Percentiles rank a stretch among this genome's conserved stretches.
Evolutionary conservation across 352 stramenopile species (phyloP).

Genomic region (Globisporangium orthogonon): DNA sequence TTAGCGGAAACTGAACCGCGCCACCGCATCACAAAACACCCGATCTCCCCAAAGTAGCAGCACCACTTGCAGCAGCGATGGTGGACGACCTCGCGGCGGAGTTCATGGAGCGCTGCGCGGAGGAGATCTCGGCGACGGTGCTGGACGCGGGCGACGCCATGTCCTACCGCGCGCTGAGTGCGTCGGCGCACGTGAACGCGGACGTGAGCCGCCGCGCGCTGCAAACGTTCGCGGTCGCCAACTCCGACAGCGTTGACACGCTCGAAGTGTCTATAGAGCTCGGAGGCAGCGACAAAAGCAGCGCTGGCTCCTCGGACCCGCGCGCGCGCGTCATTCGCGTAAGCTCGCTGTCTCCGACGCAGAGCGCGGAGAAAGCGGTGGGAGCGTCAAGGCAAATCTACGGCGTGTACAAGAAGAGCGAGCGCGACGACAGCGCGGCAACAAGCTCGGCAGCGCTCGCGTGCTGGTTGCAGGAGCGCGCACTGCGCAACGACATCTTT

Average conservation of each 20-base stretch:
- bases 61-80: slow-evolving; percentile 1
- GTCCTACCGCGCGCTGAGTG: slow-evolving; percentile 46
- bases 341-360: slow-evolving; percentile 1
- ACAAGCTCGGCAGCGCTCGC: slow-evolving; percentile 7
- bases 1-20: too few relatives aligned
- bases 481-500: slow-evolving; percentile 55
- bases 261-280: slow-evolving; percentile 34
- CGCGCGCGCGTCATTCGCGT: slow-evolving; percentile 43
- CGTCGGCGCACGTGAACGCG: slow-evolving; percentile 20
- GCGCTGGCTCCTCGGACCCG: slow-evolving; percentile 20
- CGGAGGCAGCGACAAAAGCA: background rate
- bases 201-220: slow-evolving; percentile 31
- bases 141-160: slow-evolving; percentile 47
- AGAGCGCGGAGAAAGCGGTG: slow-evolving; percentile 11
- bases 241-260: slow-evolving; percentile 26
- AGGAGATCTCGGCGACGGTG: slow-evolving; percentile 49
- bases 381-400: slow-evolving; percentile 35
- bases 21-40: too few relatives aligned
- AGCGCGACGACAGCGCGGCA: slow-evolving; percentile 2
- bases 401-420: slow-evolving; percentile 35
- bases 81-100: background rate
- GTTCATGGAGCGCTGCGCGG: slow-evolving; percentile 31
- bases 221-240: slow-evolving; percentile 24
- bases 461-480: slow-evolving; percentile 57
- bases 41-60: background rate